These are phyloP conservation scores for Prunus mira DNA, from an alignment of 306 rosid genomes.

Conservation along the genomic window DNA sequence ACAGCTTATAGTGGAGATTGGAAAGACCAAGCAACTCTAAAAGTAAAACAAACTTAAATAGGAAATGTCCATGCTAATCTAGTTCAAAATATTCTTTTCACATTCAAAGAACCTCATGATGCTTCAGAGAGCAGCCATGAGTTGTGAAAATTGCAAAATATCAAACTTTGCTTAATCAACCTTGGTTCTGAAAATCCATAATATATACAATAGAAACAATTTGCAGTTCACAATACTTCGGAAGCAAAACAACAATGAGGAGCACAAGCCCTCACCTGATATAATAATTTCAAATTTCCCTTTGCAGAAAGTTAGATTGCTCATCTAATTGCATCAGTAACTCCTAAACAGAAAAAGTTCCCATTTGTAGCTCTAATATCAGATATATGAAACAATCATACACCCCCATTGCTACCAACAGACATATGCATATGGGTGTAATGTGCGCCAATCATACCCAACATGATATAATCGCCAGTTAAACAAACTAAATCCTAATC, in stretches of 20 bases:
- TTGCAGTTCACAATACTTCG: not conserved
- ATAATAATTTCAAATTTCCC: not conserved
- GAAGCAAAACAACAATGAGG: not conserved
- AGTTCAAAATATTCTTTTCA: not conserved
- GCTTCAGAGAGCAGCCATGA: not conserved
- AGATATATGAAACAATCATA: not conserved
- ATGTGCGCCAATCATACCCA: not conserved
- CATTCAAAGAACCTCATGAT: not conserved
- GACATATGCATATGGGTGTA: too few relatives aligned
- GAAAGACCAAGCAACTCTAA: not conserved
- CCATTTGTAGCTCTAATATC: not conserved
- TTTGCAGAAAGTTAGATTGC: not conserved
- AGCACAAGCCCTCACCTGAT: not conserved
- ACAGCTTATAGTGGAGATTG: not conserved
- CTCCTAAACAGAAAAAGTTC: not conserved
- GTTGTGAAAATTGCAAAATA: not conserved
- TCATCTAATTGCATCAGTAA: not conserved
- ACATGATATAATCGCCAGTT: not conserved
- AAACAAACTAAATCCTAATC: not conserved
- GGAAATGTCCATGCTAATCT: not conserved
- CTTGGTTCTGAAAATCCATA: not conserved
- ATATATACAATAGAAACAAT: too few relatives aligned
- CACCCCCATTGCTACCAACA: not conserved
- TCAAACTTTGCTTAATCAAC: not conserved
- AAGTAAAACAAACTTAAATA: not conserved